A percentile compares a stretch with the other conserved stretches of the same genome.
Conservation (phyloP, 2,329 filamentous ascomycete genomes). For the Monosporascus sp. region DNA sequence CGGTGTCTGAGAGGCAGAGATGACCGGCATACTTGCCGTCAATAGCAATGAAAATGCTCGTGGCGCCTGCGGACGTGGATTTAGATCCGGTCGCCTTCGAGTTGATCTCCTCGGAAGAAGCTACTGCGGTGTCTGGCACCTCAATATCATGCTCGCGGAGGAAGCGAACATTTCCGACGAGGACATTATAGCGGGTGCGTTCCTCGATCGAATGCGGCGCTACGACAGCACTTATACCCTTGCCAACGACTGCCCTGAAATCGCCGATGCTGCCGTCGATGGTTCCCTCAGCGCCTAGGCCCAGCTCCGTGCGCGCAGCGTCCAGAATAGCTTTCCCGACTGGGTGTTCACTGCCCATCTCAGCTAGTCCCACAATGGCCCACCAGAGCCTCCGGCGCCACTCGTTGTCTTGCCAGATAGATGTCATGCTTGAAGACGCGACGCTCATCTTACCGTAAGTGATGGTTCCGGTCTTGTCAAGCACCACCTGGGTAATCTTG, state of each 20-base stretch:
- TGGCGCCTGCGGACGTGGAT: slow-evolving; percentile 61
- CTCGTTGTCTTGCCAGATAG: slow-evolving; percentile 64
- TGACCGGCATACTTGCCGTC: slow-evolving; percentile 76
- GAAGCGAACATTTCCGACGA: slow-evolving; percentile 78
- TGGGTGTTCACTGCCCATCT: slow-evolving; percentile 93
- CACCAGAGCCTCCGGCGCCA: slow-evolving; percentile 79
- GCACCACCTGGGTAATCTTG: slow-evolving; percentile 81
- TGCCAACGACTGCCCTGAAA: slow-evolving; percentile 78
- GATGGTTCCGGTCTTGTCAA: slow-evolving; percentile 95
- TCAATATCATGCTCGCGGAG: slow-evolving; percentile 65
- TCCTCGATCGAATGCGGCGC: slow-evolving; percentile 69
- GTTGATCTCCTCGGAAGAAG: slow-evolving; percentile 58
- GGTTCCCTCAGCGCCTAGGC: slow-evolving; percentile 63
- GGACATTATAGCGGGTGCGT: slow-evolving; percentile 68
- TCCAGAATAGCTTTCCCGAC: slow-evolving; percentile 83
- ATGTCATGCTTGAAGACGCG: slow-evolving; percentile 61
- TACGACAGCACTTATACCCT: slow-evolving; percentile 76
- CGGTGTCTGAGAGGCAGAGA: slow-evolving; percentile 79
- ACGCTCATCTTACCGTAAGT: slow-evolving; percentile 96
- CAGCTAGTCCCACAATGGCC: slow-evolving; percentile 90
- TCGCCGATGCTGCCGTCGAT: slow-evolving; percentile 82
- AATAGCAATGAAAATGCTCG: slow-evolving; percentile 87
- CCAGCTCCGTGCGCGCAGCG: slow-evolving; percentile 71
- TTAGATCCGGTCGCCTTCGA: slow-evolving; percentile 35
- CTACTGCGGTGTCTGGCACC: slow-evolving; percentile 59